A percentile compares a stretch with the other conserved stretches of the same genome.
These are phyloP conservation scores for Alternaria incomplexa DNA, from an alignment of 2,329 filamentous ascomycete genomes.

Conservation along the genomic window DNA sequence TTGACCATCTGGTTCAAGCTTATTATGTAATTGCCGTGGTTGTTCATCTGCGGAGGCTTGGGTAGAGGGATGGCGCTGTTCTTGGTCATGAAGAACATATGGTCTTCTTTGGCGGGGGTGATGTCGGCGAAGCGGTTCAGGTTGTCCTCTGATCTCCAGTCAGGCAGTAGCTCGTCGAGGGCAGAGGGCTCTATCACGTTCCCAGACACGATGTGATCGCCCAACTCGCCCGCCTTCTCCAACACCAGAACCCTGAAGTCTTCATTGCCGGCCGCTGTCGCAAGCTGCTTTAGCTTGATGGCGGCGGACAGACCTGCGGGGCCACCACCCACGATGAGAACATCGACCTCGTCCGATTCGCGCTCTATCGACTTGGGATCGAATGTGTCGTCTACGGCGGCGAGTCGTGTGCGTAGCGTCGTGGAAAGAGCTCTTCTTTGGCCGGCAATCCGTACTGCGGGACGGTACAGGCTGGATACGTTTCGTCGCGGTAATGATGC, in stretches of 20 bases:
- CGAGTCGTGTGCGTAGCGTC: slow-evolving; percentile 38
- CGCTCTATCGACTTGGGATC: slow-evolving; percentile 70
- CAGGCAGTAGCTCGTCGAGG: slow-evolving; percentile 86
- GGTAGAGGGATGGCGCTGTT: slow-evolving; percentile 79
- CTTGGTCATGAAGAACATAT: slow-evolving; percentile 94
- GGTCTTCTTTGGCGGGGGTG: slow-evolving; percentile 81
- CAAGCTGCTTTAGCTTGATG: slow-evolving; percentile 93
- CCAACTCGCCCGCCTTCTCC: slow-evolving; percentile 94
- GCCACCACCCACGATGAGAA: slow-evolving; percentile 96
- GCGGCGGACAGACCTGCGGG: slow-evolving; percentile 91
- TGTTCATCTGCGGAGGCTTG: slow-evolving; percentile 95
- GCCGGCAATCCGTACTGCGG: slow-evolving; percentile 45
- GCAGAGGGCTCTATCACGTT: slow-evolving; percentile 92
- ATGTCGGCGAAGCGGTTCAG: slow-evolving; percentile 84
- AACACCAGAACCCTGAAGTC: slow-evolving; percentile 92
- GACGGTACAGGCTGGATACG: slow-evolving; percentile 32
- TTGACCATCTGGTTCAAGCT: slow-evolving; percentile 93
- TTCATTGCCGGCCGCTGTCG: slow-evolving; percentile 92
- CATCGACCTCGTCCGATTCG: slow-evolving; percentile 92
- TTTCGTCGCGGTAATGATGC: slow-evolving; percentile 20
- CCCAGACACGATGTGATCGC: slow-evolving; percentile 92
- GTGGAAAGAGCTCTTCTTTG: slow-evolving; percentile 47
- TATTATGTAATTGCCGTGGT: slow-evolving; percentile 97
- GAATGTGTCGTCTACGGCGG: slow-evolving; percentile 50
- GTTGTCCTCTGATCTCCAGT: slow-evolving; percentile 92